phyloP scores from a whole-genome alignment of 345 rosid genomes.

The Heritiera fomes region DNA sequence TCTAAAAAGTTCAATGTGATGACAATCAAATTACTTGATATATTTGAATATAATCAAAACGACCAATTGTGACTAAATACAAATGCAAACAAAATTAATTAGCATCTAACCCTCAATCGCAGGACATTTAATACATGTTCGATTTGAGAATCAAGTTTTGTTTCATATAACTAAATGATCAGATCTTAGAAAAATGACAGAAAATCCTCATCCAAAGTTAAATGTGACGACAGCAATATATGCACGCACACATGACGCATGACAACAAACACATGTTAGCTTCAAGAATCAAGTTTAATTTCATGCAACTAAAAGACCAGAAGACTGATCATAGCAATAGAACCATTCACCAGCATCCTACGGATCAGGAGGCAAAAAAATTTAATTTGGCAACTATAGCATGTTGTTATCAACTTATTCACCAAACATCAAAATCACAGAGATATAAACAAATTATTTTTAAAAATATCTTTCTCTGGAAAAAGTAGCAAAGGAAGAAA shows the following conservation, averaged over 20 bases:
- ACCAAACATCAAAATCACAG: not conserved
- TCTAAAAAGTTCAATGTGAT: not conserved
- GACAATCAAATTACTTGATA: slow-evolving; percentile 14
- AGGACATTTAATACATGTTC: not conserved
- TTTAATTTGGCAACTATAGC: not conserved
- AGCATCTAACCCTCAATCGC: not conserved
- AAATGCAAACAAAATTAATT: not conserved
- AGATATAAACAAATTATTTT: not conserved
- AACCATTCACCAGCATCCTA: too few species aligned
- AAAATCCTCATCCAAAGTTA: not conserved
- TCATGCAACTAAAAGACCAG: not conserved
- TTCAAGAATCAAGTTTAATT: slow-evolving; percentile 12
- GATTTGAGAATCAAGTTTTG: slow-evolving; percentile 12
- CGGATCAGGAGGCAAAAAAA: not conserved
- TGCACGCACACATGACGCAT: not conserved
- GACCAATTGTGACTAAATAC: not conserved
- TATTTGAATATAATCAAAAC: not conserved
- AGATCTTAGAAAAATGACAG: not conserved
- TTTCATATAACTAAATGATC: not conserved
- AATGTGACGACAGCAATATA: not conserved
- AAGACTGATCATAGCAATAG: not conserved
- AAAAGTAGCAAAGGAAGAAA: not conserved
- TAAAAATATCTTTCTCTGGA: not conserved
- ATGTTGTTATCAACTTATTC: slow-evolving; percentile 1
- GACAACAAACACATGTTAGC: not conserved